phyloP scores from a whole-genome alignment of 2,329 filamentous ascomycete species.

The Alternaria incomplexa region DNA sequence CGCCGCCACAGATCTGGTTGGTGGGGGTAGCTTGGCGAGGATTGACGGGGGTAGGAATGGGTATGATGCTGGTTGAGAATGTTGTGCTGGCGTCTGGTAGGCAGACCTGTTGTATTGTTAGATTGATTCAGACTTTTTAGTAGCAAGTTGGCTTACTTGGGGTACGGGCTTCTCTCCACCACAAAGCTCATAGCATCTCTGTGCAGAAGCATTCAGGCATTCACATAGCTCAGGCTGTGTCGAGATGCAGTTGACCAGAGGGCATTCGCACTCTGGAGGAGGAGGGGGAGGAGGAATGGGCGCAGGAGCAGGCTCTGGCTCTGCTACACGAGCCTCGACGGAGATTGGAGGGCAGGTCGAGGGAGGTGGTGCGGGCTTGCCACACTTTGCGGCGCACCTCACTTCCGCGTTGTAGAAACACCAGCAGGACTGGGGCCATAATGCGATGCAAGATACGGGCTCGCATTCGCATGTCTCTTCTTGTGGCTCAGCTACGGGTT shows the following conservation, averaged over 20 bases:
- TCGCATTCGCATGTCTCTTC: constrained; percentile 30
- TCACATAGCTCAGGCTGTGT: constrained; percentile 38
- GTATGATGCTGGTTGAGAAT: not conserved
- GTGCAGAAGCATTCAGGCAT: constrained; percentile 32
- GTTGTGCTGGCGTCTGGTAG: not conserved
- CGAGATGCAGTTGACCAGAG: constrained; percentile 24
- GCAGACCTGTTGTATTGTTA: constrained; percentile 1
- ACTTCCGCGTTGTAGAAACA: constrained; percentile 32
- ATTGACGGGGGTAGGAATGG: not conserved
- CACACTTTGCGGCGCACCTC: constrained; percentile 32
- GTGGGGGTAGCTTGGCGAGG: constrained; percentile 12
- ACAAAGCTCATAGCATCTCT: constrained; percentile 28
- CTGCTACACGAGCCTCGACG: not conserved
- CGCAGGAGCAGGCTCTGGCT: not conserved
- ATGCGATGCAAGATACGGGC: constrained; percentile 20
- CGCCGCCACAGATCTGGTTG: constrained; percentile 36
- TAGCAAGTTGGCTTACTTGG: constrained; percentile 1
- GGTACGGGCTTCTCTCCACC: constrained; percentile 25
- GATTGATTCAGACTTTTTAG: not conserved
- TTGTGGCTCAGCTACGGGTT: not conserved
- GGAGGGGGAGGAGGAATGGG: not conserved
- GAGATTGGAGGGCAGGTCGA: not conserved
- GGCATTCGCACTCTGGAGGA: constrained; percentile 27
- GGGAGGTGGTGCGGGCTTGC: constrained; percentile 11
- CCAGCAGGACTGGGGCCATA: constrained; percentile 37